phyloP scores from a whole-genome alignment of 305 asterid species.

The Vinca major region DNA sequence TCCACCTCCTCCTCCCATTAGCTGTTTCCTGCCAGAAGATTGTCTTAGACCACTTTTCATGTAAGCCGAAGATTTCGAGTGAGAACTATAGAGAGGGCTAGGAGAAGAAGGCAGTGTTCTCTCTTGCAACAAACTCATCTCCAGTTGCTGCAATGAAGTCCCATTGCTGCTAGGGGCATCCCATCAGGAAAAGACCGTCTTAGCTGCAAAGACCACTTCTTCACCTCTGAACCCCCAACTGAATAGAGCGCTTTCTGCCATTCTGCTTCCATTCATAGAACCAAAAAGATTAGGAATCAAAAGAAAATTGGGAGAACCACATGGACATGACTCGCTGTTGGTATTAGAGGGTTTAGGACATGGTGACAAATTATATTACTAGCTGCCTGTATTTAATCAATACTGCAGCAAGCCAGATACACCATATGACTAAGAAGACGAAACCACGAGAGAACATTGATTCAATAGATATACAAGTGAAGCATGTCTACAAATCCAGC shows the following conservation, averaged over 20 bases:
- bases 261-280: conserved; percentile 43
- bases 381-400: neutral
- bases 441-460: neutral
- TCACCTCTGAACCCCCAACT: conserved; percentile 91
- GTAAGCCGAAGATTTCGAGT: conserved; percentile 62
- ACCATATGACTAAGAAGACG: neutral
- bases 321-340: neutral
- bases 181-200: conserved; percentile 88
- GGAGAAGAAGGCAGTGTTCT: conserved; percentile 63
- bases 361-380: neutral
- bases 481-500: neutral
- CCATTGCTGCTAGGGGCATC: conserved; percentile 80
- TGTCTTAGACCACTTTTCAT: conserved; percentile 81
- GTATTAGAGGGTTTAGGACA: neutral
- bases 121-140: conserved; percentile 74
- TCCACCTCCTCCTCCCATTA: conserved; percentile 40
- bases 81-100: conserved; percentile 61
- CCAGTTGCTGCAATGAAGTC: conserved; percentile 75
- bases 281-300: conserved; percentile 14
- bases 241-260: conserved; percentile 98
- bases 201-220: conserved; percentile 96
- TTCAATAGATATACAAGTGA: neutral
- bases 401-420: neutral
- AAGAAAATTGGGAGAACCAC: conserved; percentile 7
- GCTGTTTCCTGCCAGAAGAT: conserved; percentile 76